Conservation (phyloP, 1,284 basidiomycete genomes). For the Irpex lacteus region DNA sequence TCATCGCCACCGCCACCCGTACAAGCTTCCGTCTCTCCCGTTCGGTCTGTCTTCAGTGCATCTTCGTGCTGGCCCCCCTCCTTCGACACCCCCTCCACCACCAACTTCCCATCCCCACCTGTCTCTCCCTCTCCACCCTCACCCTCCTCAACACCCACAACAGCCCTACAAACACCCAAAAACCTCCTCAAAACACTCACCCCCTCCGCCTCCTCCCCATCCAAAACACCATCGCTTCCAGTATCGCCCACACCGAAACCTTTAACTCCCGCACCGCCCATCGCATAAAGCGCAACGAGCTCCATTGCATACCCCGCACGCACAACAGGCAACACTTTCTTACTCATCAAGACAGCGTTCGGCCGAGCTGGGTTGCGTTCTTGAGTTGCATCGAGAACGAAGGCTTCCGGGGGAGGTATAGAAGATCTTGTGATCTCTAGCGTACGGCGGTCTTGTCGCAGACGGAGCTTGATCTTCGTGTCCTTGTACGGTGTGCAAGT, state of each 20-base stretch:
- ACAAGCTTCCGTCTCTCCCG: background rate
- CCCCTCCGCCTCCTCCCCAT: constrained; percentile 31
- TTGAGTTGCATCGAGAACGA: too few species aligned
- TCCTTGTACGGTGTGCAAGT: background rate
- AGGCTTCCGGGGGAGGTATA: constrained; percentile 16
- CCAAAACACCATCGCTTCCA: constrained; percentile 30
- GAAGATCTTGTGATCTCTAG: constrained; percentile 42
- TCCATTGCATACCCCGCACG: constrained; percentile 13
- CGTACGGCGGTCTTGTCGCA: constrained; percentile 35
- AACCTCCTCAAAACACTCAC: constrained; percentile 32
- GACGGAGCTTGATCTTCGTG: constrained; percentile 31
- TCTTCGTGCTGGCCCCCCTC: too few species aligned
- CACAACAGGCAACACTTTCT: constrained; percentile 34
- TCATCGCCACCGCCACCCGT: background rate
- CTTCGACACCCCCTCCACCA: too few species aligned
- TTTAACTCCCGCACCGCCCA: too few species aligned
- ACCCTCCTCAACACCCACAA: constrained; percentile 21
- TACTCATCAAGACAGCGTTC: too few species aligned
- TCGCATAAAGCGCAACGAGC: constrained; percentile 3
- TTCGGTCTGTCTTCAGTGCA: background rate
- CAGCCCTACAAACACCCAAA: constrained; percentile 33
- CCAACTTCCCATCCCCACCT: background rate
- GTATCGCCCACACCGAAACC: too few species aligned
- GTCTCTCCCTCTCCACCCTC: background rate
- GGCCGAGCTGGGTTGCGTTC: too few species aligned